A percentile compares a stretch with the other conserved stretches of the same genome.
Evolutionary conservation across 768 basidiomycete genomes (phyloP).

Genomic region (Hypsizygus marmoreus): DNA sequence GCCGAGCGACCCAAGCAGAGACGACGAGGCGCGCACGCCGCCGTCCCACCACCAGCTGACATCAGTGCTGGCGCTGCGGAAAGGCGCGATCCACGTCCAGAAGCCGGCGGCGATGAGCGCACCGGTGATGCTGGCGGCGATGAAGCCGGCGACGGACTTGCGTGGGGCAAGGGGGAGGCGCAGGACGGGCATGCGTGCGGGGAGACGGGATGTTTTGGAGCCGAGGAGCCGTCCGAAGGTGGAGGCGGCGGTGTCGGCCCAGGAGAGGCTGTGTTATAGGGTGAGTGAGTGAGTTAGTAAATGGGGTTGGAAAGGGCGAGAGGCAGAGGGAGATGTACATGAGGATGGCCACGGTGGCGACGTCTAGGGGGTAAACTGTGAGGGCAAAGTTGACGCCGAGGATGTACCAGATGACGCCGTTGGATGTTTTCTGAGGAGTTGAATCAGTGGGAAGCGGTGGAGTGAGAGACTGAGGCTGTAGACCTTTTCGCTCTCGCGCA

Average conservation of each 20-base stretch:
- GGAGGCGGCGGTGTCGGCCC: conserved; percentile 95
- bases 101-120: conserved; percentile 65
- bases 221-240: conserved; percentile 89
- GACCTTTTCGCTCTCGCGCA: conserved; percentile 88
- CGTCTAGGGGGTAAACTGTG: conserved; percentile 75
- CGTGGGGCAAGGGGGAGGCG: conserved; percentile 73
- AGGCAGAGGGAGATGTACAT: conserved; percentile 61
- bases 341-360: conserved; percentile 87
- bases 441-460: conserved; percentile 1
- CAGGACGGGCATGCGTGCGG: conserved; percentile 41
- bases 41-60: conserved; percentile 60
- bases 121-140: conserved; percentile 77
- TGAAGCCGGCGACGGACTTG: conserved; percentile 85
- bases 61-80: conserved; percentile 30
- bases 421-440: conserved; percentile 56
- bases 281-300: conserved; percentile 3
- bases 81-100: conserved; percentile 65
- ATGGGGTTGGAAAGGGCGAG: not conserved
- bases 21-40: conserved; percentile 41
- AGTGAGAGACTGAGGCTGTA: conserved; percentile 12
- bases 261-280: conserved; percentile 66
- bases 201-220: conserved; percentile 57
- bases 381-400: conserved; percentile 82
- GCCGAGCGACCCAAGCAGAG: conserved; percentile 16
- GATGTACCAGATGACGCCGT: conserved; percentile 92